Base-by-base conservation (phyloP, 139 green algal genomes). In the Micractinium sp. region DNA sequence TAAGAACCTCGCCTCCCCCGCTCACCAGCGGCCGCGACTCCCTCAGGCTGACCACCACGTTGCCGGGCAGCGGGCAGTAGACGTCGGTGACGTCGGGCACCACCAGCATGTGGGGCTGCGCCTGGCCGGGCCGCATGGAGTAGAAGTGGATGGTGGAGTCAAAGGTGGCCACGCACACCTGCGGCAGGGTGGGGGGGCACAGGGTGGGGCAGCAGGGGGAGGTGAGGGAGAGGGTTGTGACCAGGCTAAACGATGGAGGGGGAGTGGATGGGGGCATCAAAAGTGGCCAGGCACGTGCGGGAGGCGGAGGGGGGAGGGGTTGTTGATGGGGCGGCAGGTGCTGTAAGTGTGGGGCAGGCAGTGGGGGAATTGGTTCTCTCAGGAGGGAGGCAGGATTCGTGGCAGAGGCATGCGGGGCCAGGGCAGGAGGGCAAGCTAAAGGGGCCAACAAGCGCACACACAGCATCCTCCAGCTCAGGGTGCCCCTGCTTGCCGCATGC, bases 71-170 rank as follows among this genome's bases (percentile, higher is more conserved):
- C 19, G 93, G 92, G 91, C 82, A 77, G 86, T 92, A 95, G 41
- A 93, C 87, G 35, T 98, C 95, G 3, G 81, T 71, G 14, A 94
- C 88, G 88, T 99, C 96, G 0, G 94, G 88, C 88, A 98, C 91
- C 4, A 98, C 94, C 89, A 98, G 88, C 96, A 98, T 98, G 66
- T 95, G 90, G 19, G 94, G 93, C 69, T 89, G 76, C 19, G 86
- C 33, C 80, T 86, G 80, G 29, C 86, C 89, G 7, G 90, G 47
- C 22, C 90, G 84, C 81, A 98, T 47, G 38, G 66, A 85, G 90
- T 97, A 98, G 91, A 98, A 99, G 66, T 98, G 95, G 47, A 98
- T 89, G n/a, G 89, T 77, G 79, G 83, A 88, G 91, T 98, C 97
- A 91, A 95, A 98, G 3, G 97, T 98, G 33, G 94, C 96, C 53